A percentile compares a stretch with the other conserved stretches of the same genome.
phyloP scores from a whole-genome alignment of 495 filamentous ascomycete genomes.

The Talaromyces stipitatus region DNA sequence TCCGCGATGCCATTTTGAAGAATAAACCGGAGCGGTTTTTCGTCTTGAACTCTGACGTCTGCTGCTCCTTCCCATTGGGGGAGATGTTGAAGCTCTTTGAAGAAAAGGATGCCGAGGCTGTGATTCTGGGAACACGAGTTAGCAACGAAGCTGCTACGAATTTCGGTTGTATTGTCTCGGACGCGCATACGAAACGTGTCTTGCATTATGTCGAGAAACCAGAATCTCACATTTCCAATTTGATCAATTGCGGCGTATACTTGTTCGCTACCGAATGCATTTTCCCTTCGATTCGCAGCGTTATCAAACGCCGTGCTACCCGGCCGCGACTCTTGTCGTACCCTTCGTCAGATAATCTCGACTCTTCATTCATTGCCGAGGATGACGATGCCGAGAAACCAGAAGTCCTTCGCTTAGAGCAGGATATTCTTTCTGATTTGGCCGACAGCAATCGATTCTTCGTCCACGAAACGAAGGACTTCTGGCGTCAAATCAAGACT shows the following conservation, averaged over 20 bases:
- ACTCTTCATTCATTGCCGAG: constrained; percentile 67
- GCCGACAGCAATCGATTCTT: constrained; percentile 98
- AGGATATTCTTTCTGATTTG: constrained; percentile 94
- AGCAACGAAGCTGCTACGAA: constrained; percentile 87
- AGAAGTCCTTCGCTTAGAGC: constrained; percentile 90
- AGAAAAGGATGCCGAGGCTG: constrained; percentile 93
- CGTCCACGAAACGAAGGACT: constrained; percentile 97
- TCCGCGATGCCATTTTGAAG: constrained; percentile 98
- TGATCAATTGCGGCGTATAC: constrained; percentile 99
- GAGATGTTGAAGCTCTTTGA: constrained; percentile 93
- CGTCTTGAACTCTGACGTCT: constrained; percentile 97
- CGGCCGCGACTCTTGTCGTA: constrained; percentile 87
- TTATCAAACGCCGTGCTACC: constrained; percentile 92
- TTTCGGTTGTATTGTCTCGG: constrained; percentile 97
- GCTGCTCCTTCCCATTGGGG: constrained; percentile 94
- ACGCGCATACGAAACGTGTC: constrained; percentile 89
- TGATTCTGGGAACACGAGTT: constrained; percentile 91
- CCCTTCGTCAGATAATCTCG: constrained; percentile 89
- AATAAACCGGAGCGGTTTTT: constrained; percentile 91
- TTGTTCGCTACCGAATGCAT: constrained; percentile 92
- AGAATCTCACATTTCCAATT: constrained; percentile 94
- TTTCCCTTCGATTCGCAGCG: constrained; percentile 90
- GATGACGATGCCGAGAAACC: constrained; percentile 69
- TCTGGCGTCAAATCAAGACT: constrained; percentile 99
- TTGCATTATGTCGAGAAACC: constrained; percentile 99